phyloP scores from a whole-genome alignment of 1,139 yeast species.

The Blastobotrys indianensis region DNA sequence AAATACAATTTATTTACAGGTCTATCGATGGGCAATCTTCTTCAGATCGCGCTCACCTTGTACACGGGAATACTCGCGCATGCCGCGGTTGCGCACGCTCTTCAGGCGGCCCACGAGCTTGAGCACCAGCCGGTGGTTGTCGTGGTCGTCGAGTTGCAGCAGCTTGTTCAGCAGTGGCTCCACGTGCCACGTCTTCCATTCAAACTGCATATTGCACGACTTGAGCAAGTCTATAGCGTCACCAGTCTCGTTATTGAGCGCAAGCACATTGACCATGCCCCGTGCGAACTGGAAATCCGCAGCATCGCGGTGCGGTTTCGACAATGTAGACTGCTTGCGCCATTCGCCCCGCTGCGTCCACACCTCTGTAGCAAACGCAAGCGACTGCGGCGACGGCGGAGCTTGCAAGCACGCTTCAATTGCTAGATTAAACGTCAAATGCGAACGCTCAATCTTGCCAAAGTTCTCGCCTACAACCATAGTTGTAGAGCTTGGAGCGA shows the following conservation, averaged over 20 bases:
- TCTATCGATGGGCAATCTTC: background rate
- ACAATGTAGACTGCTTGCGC: slow-evolving; percentile 46
- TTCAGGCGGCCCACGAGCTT: slow-evolving; percentile 6
- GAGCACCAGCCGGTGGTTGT: background rate
- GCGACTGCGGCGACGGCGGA: slow-evolving; percentile 37
- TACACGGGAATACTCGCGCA: slow-evolving; percentile 6
- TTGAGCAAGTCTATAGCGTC: slow-evolving; percentile 68
- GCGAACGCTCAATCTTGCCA: slow-evolving; percentile 39
- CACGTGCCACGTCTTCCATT: slow-evolving; percentile 48
- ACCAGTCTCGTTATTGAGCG: slow-evolving; percentile 46
- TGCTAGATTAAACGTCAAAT: slow-evolving; percentile 55
- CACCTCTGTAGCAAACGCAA: slow-evolving; percentile 53
- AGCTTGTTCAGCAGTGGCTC: slow-evolving; percentile 28
- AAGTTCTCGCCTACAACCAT: slow-evolving; percentile 9
- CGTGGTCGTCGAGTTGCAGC: slow-evolving; percentile 38
- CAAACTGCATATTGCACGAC: slow-evolving; percentile 62
- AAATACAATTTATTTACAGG: background rate
- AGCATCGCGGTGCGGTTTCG: slow-evolving; percentile 39
- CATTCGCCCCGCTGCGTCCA: slow-evolving; percentile 77
- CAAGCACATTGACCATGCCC: slow-evolving; percentile 52
- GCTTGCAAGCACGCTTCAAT: slow-evolving; percentile 55
- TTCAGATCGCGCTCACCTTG: slow-evolving; percentile 9
- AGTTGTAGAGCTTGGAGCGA: slow-evolving; percentile 27
- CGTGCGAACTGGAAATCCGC: slow-evolving; percentile 67
- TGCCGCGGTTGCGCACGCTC: background rate